Conservation (phyloP, 2,329 filamentous ascomycete species). For the Neurospora crassa region DNA sequence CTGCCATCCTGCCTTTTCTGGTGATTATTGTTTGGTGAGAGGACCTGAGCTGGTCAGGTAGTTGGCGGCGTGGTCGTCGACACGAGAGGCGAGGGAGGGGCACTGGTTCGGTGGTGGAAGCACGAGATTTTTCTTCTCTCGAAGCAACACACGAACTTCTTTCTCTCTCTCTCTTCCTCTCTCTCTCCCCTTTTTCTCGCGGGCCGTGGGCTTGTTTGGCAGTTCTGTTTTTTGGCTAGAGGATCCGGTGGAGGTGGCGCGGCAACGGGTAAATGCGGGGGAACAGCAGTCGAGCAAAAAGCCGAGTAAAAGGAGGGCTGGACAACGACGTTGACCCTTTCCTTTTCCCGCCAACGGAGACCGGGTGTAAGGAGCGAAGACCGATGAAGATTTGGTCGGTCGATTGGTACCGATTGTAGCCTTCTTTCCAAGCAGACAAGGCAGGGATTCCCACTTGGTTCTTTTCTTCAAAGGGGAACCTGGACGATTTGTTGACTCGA, state of each 20-base stretch:
- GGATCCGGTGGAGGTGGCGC: background rate
- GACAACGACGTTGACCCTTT: background rate
- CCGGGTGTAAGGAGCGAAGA: background rate
- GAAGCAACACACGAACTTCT: background rate
- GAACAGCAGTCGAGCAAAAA: background rate
- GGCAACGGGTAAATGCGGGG: background rate
- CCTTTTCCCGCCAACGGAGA: background rate
- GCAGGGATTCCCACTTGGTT: background rate
- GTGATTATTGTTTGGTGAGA: slow-evolving; percentile 5
- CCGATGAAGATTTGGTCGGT: background rate
- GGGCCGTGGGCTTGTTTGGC: background rate
- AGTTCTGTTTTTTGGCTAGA: background rate
- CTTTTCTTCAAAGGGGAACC: background rate
- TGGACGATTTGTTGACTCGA: background rate
- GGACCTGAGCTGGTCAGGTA: background rate
- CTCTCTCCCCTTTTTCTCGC: background rate
- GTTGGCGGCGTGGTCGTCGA: background rate
- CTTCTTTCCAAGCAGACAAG: background rate
- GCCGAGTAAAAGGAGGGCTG: background rate
- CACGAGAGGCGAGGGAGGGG: background rate
- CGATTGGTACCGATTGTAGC: background rate
- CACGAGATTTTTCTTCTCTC: background rate
- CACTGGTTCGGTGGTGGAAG: background rate
- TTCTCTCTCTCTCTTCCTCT: background rate
- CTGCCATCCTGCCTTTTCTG: slow-evolving; percentile 19